phyloP scores from a whole-genome alignment of 2,329 filamentous ascomycete species.

The Simplicillium sp. region DNA sequence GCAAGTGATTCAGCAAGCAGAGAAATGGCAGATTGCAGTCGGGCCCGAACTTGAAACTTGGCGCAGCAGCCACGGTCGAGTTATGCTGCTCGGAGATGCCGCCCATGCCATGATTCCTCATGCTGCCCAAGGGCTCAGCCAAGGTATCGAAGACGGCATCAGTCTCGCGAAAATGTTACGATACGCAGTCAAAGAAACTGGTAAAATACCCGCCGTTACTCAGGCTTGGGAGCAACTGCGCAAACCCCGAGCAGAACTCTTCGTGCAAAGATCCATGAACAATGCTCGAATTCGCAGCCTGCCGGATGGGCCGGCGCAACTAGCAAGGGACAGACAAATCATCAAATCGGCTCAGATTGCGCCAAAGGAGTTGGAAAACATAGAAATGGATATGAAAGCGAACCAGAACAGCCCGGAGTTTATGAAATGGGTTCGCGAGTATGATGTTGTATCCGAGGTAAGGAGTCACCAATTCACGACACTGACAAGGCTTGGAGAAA shows the following conservation, averaged over 20 bases:
- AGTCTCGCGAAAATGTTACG: conserved; percentile 2
- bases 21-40: conserved; percentile 5
- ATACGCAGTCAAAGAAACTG: background rate
- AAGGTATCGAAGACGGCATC: conserved; percentile 5
- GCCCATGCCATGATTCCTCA: conserved; percentile 7
- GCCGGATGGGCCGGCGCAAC: conserved; percentile 3
- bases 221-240: conserved; percentile 2
- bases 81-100: conserved; percentile 5
- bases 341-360: background rate
- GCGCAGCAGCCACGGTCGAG: conserved; percentile 2
- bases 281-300: conserved; percentile 4
- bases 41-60: conserved; percentile 1
- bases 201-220: background rate
- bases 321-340: background rate
- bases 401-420: conserved; percentile 3
- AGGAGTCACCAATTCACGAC: no score
- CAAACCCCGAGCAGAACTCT: conserved; percentile 4
- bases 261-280: conserved; percentile 3
- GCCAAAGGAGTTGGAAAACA: background rate
- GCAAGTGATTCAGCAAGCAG: background rate
- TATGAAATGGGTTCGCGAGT: conserved; percentile 7
- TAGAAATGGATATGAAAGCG: conserved; percentile 4
- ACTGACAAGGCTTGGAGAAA: no score
- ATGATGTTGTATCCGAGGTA: conserved; percentile 5
- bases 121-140: conserved; percentile 5